phyloP scores from a whole-genome alignment of 2,329 filamentous ascomycete species.

The Diaporthe ilicicola region DNA sequence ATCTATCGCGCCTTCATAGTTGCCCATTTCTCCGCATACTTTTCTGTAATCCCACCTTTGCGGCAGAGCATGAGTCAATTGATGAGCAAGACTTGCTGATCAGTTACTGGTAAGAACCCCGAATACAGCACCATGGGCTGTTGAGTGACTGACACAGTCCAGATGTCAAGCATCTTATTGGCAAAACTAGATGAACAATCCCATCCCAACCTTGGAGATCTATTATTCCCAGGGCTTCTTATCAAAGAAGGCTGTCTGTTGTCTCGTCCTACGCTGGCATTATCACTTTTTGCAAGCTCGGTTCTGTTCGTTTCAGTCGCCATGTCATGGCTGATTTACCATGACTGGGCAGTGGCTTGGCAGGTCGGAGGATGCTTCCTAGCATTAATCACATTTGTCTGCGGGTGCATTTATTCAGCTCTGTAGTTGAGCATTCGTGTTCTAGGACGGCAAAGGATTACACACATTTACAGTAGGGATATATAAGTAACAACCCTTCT shows the following conservation, averaged over 20 bases:
- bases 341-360: not conserved
- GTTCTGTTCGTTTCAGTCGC: not conserved
- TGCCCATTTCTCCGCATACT: not conserved
- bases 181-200: not conserved
- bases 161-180: not conserved
- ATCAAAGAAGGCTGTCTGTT: not conserved
- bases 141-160: not conserved
- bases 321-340: not conserved
- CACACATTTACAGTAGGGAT: too few species aligned
- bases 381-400: not conserved
- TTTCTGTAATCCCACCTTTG: not conserved
- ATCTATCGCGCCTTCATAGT: not conserved
- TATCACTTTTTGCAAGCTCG: not conserved
- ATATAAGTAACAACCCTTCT: too few species aligned
- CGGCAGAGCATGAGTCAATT: not conserved
- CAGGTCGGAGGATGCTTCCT: not conserved
- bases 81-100: not conserved
- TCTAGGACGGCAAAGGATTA: too few species aligned
- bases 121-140: not conserved
- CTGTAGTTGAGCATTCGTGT: too few species aligned
- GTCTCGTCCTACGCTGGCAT: not conserved
- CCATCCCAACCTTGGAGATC: not conserved
- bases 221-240: not conserved
- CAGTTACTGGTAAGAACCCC: not conserved
- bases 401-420: not conserved